These are phyloP conservation scores for Trichophyton schoenleinii DNA, from an alignment of 2,329 filamentous ascomycete species.

Conservation along the genomic window DNA sequence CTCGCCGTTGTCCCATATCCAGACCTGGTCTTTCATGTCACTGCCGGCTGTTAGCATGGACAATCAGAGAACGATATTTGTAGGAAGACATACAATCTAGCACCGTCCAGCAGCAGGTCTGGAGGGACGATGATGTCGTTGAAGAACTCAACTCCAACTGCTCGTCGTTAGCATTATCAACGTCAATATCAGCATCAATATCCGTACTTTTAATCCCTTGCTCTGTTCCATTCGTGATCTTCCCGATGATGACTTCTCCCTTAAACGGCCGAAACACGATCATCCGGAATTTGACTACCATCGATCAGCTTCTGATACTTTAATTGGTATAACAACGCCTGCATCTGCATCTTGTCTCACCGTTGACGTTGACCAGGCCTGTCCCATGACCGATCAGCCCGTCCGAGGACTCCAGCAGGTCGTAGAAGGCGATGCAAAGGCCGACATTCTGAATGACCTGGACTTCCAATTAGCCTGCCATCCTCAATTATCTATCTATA, in stretches of 20 bases:
- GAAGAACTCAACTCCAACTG: constrained; percentile 81
- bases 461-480: neutral
- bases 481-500: neutral
- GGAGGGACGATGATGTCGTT: constrained; percentile 76
- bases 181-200: constrained; percentile 10
- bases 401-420: constrained; percentile 78
- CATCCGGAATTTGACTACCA: constrained; percentile 74
- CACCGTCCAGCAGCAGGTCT: constrained; percentile 60
- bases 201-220: constrained; percentile 57
- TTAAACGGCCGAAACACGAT: constrained; percentile 94
- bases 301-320: neutral
- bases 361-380: constrained; percentile 87
- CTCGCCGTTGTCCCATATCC: constrained; percentile 68
- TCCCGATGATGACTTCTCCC: constrained; percentile 76
- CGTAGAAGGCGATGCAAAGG: constrained; percentile 85
- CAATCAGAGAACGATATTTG: constrained; percentile 13
- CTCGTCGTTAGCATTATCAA: neutral
- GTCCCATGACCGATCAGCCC: constrained; percentile 87
- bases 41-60: constrained; percentile 28
- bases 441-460: constrained; percentile 86
- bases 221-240: constrained; percentile 61
- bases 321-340: neutral
- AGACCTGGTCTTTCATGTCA: constrained; percentile 62
- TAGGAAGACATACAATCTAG: constrained; percentile 49
- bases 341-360: constrained; percentile 30